These are phyloP conservation scores for Nidula niveotomentosa DNA, from an alignment of 1,284 basidiomycete genomes.

Conservation along the genomic window DNA sequence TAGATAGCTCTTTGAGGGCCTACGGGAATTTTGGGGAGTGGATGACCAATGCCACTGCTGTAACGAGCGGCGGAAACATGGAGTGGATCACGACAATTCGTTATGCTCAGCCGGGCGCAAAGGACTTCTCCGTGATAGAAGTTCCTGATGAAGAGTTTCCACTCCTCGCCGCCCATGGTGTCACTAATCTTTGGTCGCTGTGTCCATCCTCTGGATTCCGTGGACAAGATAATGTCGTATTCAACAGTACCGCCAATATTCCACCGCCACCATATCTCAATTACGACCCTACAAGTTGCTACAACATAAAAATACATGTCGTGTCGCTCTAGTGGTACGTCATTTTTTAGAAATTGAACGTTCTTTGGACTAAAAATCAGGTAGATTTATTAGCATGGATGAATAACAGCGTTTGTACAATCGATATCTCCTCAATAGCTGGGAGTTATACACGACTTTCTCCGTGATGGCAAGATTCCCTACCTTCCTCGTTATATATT, in stretches of 20 bases:
- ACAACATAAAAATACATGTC: conserved; percentile 21
- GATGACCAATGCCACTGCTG: conserved; percentile 35
- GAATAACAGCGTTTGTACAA: too few species aligned
- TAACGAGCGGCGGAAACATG: conserved; percentile 24
- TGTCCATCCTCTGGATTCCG: conserved; percentile 24
- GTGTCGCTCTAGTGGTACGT: conserved; percentile 6
- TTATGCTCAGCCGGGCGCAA: conserved; percentile 21
- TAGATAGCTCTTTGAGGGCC: conserved; percentile 29
- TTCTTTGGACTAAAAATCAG: too few species aligned
- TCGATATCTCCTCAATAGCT: too few species aligned
- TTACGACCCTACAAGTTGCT: conserved; percentile 22
- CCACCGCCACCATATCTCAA: conserved; percentile 10
- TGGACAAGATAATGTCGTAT: conserved; percentile 33
- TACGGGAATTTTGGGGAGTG: conserved; percentile 26
- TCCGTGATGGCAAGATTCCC: too few species aligned
- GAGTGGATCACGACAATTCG: conserved; percentile 31
- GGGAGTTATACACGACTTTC: too few species aligned
- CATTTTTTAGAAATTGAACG: neutral
- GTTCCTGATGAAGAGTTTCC: conserved; percentile 15
- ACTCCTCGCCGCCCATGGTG: conserved; percentile 28
- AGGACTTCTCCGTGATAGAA: conserved; percentile 24
- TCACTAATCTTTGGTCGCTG: conserved; percentile 32
- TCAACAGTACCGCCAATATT: conserved; percentile 24
- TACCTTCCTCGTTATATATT: too few species aligned
- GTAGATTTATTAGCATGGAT: too few species aligned